phyloP scores from a whole-genome alignment of 106 monocot species.

The Acorus calamus region DNA sequence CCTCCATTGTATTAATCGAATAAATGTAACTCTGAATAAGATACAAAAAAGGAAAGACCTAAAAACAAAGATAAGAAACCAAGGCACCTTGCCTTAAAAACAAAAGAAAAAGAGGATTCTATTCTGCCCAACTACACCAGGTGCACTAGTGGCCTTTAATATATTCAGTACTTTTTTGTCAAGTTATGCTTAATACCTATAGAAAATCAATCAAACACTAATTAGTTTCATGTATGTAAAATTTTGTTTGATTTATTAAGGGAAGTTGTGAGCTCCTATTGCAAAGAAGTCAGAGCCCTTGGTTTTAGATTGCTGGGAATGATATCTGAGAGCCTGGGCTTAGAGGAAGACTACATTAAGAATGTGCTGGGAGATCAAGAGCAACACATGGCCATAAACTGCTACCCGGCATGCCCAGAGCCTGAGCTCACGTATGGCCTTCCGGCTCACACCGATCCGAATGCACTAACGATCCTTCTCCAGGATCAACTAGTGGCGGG shows the following conservation, averaged over 20 bases:
- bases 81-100: no score
- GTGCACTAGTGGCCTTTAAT: no score
- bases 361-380: conserved; percentile 65
- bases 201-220: no score
- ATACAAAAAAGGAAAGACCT: no score
- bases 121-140: no score
- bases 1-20: no score
- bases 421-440: conserved; percentile 84
- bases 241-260: conserved; percentile 12
- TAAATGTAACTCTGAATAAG: no score
- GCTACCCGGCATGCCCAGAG: conserved; percentile 77
- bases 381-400: conserved; percentile 96
- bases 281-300: conserved; percentile 50
- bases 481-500: conserved; percentile 63
- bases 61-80: no score
- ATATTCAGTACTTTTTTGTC: neutral
- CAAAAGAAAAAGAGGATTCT: no score
- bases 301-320: conserved; percentile 55
- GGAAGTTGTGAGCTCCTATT: conserved; percentile 68
- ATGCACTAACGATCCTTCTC: conserved; percentile 79
- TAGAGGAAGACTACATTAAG: conserved; percentile 60
- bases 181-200: neutral
- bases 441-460: conserved; percentile 81
- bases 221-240: no score
- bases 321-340: conserved; percentile 69